These are phyloP conservation scores for Pestalotiopsis sp. DNA, from an alignment of 2,329 filamentous ascomycete genomes.

Conservation along the genomic window DNA sequence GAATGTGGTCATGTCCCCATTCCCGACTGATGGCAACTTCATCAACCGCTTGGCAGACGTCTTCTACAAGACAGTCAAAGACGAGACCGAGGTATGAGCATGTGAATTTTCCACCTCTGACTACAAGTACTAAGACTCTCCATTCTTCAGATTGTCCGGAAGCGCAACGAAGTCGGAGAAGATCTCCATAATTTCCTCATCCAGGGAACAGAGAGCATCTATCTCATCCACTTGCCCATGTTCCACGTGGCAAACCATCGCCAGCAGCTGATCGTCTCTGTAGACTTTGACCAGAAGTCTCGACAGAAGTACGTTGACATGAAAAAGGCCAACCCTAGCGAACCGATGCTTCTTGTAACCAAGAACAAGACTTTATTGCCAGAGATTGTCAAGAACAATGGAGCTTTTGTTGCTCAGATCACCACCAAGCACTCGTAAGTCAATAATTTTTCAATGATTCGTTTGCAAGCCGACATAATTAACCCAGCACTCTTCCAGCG, in stretches of 20 bases:
- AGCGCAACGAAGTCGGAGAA: slow-evolving; percentile 35
- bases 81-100: slow-evolving; percentile 25
- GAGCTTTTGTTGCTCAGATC: slow-evolving; percentile 28
- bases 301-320: slow-evolving; percentile 23
- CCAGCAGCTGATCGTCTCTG: slow-evolving; percentile 38
- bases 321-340: slow-evolving; percentile 25
- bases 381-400: slow-evolving; percentile 21
- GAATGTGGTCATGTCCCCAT: slow-evolving; percentile 51
- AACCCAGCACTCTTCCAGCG: slow-evolving; percentile 9
- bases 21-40: slow-evolving; percentile 40
- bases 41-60: slow-evolving; percentile 35
- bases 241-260: slow-evolving; percentile 43
- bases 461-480: no score
- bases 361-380: slow-evolving; percentile 24
- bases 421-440: slow-evolving; percentile 26
- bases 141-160: slow-evolving; percentile 26
- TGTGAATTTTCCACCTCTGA: background rate
- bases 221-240: slow-evolving; percentile 37
- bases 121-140: background rate
- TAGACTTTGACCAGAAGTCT: slow-evolving; percentile 22
- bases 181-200: slow-evolving; percentile 39
- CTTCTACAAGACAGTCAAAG: slow-evolving; percentile 31
- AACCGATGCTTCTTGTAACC: slow-evolving; percentile 29
- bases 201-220: slow-evolving; percentile 33
- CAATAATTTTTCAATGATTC: no score